Percentiles rank a stretch among this genome's conserved stretches.
Conservation (phyloP, 768 basidiomycete genomes). For the Xanthoconium stramineum region DNA sequence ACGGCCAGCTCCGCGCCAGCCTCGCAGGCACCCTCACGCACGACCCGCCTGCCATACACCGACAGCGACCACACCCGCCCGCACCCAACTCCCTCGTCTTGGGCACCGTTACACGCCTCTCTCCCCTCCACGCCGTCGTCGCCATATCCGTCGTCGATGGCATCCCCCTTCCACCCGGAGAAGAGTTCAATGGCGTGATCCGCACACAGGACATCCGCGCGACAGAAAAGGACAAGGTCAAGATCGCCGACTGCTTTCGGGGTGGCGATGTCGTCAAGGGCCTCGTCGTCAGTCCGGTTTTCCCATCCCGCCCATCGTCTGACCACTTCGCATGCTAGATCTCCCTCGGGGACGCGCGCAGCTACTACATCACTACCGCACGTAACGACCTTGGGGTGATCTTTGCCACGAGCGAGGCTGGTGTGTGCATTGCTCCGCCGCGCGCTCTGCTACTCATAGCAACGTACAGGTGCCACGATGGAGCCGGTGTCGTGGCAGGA, state of each 20-base stretch:
- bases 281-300: constrained; percentile 61
- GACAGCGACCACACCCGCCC: constrained; percentile 70
- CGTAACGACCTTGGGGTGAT: constrained; percentile 89
- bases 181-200: constrained; percentile 89
- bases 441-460: constrained; percentile 1
- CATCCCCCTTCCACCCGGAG: constrained; percentile 73
- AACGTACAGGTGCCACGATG: constrained; percentile 65
- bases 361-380: constrained; percentile 90
- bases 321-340: constrained; percentile 48
- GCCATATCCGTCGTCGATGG: constrained; percentile 88
- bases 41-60: constrained; percentile 51
- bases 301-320: not conserved
- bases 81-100: constrained; percentile 72
- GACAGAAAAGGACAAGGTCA: constrained; percentile 87
- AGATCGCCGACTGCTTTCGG: constrained; percentile 87
- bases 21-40: constrained; percentile 58
- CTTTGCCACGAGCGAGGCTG: constrained; percentile 85
- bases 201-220: constrained; percentile 85
- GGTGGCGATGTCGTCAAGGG: constrained; percentile 90
- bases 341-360: constrained; percentile 86
- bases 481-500: constrained; percentile 88
- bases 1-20: constrained; percentile 65
- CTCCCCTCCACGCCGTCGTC: constrained; percentile 77
- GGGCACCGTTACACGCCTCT: constrained; percentile 78
- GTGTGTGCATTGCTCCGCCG: constrained; percentile 36